Evolutionary conservation across 805 yeast species (phyloP).

Genomic region (Peterozyma xylosa): DNA sequence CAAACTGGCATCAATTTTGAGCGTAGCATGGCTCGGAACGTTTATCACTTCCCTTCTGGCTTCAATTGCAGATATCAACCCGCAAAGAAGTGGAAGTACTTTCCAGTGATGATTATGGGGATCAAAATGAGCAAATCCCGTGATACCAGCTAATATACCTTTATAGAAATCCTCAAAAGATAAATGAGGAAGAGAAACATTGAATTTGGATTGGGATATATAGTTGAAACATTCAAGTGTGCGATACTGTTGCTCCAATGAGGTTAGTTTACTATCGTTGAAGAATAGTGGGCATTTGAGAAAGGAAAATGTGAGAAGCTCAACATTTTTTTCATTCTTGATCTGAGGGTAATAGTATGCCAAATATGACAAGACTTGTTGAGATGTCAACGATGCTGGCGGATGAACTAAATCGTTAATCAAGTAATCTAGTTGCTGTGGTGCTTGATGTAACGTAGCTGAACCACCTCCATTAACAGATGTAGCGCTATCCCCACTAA

Average conservation of each 20-base stretch:
- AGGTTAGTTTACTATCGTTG: conserved; percentile 12
- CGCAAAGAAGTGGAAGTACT: conserved; percentile 38
- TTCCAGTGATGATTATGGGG: conserved; percentile 30
- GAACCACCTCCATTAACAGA: too few relatives aligned
- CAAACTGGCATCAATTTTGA: conserved; percentile 13
- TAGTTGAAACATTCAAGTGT: conserved; percentile 42
- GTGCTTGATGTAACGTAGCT: conserved; percentile 13
- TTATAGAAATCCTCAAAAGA: conserved; percentile 35
- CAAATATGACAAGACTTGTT: conserved; percentile 33
- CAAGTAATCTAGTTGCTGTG: conserved; percentile 38
- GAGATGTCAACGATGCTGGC: conserved; percentile 19
- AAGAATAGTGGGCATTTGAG: conserved; percentile 32
- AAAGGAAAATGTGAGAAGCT: conserved; percentile 34
- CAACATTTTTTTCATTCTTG: conserved; percentile 37
- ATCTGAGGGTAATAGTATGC: conserved; percentile 45
- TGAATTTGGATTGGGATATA: conserved; percentile 35
- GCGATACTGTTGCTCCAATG: conserved; percentile 25
- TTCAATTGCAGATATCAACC: conserved; percentile 30
- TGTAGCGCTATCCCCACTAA: not conserved
- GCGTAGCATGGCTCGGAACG: conserved; percentile 19
- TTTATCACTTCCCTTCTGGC: conserved; percentile 15
- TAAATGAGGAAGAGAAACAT: conserved; percentile 40
- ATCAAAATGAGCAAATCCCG: conserved; percentile 17
- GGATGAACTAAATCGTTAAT: conserved; percentile 38
- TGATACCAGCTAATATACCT: conserved; percentile 26